Percentiles rank a stretch among this genome's conserved stretches.
phyloP scores from a whole-genome alignment of 108 stramenopile species.

The Asterionellopsis glacialis region DNA sequence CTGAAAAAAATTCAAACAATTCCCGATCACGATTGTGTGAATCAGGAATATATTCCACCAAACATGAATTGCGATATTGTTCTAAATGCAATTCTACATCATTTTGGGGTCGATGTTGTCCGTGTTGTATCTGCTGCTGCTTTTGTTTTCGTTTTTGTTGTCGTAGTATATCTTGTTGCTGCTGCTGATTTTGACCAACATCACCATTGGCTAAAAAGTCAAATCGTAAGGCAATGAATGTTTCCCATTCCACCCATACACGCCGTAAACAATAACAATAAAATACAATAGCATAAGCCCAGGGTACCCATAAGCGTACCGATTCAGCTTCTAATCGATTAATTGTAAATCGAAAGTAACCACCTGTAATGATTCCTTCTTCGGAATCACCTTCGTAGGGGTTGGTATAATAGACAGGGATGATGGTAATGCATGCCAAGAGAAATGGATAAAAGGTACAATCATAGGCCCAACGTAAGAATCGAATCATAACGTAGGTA shows the following conservation, averaged over 20 bases:
- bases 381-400: slow-evolving; percentile 4
- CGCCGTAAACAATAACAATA: slow-evolving; percentile 44
- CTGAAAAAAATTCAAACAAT: slow-evolving; percentile 44
- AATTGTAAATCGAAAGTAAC: slow-evolving; percentile 33
- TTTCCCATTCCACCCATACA: slow-evolving; percentile 66
- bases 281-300: slow-evolving; percentile 29
- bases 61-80: slow-evolving; percentile 46
- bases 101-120: neutral
- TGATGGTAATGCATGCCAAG: slow-evolving; percentile 7
- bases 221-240: slow-evolving; percentile 42
- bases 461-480: slow-evolving; percentile 52
- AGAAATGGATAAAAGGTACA: slow-evolving; percentile 53
- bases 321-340: slow-evolving; percentile 21
- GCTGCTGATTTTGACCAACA: slow-evolving; percentile 20
- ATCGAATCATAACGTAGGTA: slow-evolving; percentile 53
- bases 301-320: slow-evolving; percentile 24
- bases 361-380: slow-evolving; percentile 13
- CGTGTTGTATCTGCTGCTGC: neutral
- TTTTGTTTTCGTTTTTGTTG: neutral
- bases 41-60: slow-evolving; percentile 56
- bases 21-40: slow-evolving; percentile 35
- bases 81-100: slow-evolving; percentile 21
- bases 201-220: slow-evolving; percentile 55
- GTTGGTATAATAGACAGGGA: slow-evolving; percentile 4
- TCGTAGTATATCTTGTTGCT: neutral